Conservation (phyloP, 805 yeast genomes). For the Spathaspora girioi region DNA sequence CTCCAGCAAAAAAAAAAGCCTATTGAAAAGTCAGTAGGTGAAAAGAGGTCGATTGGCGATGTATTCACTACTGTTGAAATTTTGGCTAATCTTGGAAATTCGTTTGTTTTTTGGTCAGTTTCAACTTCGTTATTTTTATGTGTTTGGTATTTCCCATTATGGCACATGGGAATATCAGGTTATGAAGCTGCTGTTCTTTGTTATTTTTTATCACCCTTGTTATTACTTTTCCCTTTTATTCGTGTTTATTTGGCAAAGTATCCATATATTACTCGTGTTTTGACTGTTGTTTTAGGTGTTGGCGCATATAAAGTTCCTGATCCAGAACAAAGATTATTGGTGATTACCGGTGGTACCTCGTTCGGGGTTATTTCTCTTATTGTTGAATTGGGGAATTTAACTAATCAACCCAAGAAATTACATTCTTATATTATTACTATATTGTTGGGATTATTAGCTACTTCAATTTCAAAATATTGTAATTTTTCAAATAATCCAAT, state of each 20-base stretch:
- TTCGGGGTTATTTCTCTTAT: constrained; percentile 61
- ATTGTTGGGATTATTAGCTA: constrained; percentile 62
- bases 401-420: constrained; percentile 25
- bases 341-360: constrained; percentile 62
- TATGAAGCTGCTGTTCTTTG: constrained; percentile 69
- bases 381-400: constrained; percentile 42
- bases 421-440: constrained; percentile 54
- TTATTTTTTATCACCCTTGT: constrained; percentile 54
- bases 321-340: constrained; percentile 69
- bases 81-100: constrained; percentile 50
- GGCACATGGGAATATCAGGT: constrained; percentile 98
- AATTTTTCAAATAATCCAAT: constrained; percentile 86
- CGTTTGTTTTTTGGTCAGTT: constrained; percentile 83
- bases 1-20: constrained; percentile 4
- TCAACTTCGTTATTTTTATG: constrained; percentile 77
- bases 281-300: constrained; percentile 61
- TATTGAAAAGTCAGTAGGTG: background rate
- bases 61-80: constrained; percentile 36
- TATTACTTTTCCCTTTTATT: constrained; percentile 42
- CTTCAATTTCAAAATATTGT: constrained; percentile 73
- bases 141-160: constrained; percentile 95
- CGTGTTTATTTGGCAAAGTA: constrained; percentile 32
- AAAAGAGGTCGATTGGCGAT: constrained; percentile 5
- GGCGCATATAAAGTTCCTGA: constrained; percentile 67
- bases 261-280: constrained; percentile 54